Evolutionary conservation across 805 yeast species (phyloP).

Genomic region (Yamadazyma ubonensis): DNA sequence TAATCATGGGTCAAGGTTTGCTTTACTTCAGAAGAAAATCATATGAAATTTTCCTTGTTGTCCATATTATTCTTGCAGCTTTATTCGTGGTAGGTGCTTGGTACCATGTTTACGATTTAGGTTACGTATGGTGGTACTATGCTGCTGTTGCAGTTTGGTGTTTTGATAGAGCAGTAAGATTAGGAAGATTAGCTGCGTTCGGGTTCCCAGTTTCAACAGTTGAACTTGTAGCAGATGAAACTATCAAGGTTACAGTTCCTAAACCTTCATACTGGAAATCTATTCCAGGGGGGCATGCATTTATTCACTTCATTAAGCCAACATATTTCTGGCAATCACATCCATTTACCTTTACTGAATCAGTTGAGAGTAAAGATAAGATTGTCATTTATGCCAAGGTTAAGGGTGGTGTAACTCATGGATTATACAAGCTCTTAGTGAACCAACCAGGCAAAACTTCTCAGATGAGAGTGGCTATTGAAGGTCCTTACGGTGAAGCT

Average conservation of each 20-base stretch:
- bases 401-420: slow-evolving; percentile 37
- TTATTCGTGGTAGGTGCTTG: slow-evolving; percentile 45
- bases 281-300: slow-evolving; percentile 42
- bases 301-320: slow-evolving; percentile 34
- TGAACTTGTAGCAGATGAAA: slow-evolving; percentile 32
- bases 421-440: slow-evolving; percentile 26
- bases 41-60: slow-evolving; percentile 36
- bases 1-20: slow-evolving; percentile 31
- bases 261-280: slow-evolving; percentile 38
- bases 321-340: slow-evolving; percentile 44
- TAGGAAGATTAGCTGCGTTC: slow-evolving; percentile 27
- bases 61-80: slow-evolving; percentile 38
- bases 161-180: slow-evolving; percentile 32
- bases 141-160: slow-evolving; percentile 38
- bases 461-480: slow-evolving; percentile 38
- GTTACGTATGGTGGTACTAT: slow-evolving; percentile 28
- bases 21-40: slow-evolving; percentile 33
- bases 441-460: slow-evolving; percentile 27
- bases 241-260: slow-evolving; percentile 36
- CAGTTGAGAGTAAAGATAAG: slow-evolving; percentile 19
- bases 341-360: slow-evolving; percentile 38
- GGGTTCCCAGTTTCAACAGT: slow-evolving; percentile 37
- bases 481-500: slow-evolving; percentile 70
- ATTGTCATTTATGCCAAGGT: slow-evolving; percentile 35
- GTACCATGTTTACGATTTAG: slow-evolving; percentile 41